Evolutionary conservation across 2,329 filamentous ascomycete genomes (phyloP), one percentile per base, ranked within the genome.

Genomic region (Coniella lustricola): DNA sequence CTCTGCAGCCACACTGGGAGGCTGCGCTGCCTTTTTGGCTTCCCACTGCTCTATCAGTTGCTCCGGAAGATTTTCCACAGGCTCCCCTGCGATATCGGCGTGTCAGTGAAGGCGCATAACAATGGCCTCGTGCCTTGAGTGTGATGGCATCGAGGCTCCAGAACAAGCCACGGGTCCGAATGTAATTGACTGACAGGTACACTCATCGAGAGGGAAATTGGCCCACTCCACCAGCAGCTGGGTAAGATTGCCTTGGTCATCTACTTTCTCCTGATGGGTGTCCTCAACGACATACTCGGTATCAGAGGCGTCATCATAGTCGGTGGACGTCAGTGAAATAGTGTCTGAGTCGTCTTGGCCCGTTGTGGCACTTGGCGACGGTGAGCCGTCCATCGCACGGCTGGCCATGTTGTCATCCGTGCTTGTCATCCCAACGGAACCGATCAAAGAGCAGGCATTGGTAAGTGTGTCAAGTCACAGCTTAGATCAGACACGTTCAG

Each of bases 181-280:
- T n/a, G n/a, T n/a, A n/a, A n/a, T n/a, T n/a, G n/a, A n/a, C 40
- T 3, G 31, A 42, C 77, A 81, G 0, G 77, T 81, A 48, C 72
- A 71, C 49, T 75, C 62, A n/a, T 77, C 62, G 4, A 81, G 53
- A 1, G 71, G 67, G 57, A 83, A 90, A 2, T 68, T 73, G 21
- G 70, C 67, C 85, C 84, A 89, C 51, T 77, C 73, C 18, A 87
- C 74, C 1, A 89, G 71, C 58, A 80, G 88, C 8, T n/a, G 25
- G 20, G 67, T 56, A 22, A 58, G 62, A 14, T 60, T 58, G 4
- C 64, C 64, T 4, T 66, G 54, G 3, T 21, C 29, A 46, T 8
- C 62, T 52, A 53, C 13, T 64, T 21, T 64, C 56, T 82, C 72
- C 1, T 70, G 69, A 16, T 80, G 61, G 31, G 85, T 70, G 14